These are phyloP conservation scores for Trichoderma virens DNA, from an alignment of 495 filamentous ascomycete genomes.

Conservation along the genomic window DNA sequence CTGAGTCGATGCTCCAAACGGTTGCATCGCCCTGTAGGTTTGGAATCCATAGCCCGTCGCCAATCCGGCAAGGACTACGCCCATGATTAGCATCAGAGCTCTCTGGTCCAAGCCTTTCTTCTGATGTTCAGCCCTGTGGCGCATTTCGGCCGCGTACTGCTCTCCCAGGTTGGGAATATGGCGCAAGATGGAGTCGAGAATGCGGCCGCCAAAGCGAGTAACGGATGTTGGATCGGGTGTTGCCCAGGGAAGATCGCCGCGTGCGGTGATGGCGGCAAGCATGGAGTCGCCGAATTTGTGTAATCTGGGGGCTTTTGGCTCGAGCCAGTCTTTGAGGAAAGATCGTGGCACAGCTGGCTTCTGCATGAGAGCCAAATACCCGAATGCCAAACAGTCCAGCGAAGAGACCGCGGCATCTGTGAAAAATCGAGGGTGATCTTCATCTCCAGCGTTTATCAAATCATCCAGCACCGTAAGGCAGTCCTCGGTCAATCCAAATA, in stretches of 20 bases:
- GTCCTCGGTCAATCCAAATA: slow-evolving; percentile 59
- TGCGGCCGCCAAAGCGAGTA: slow-evolving; percentile 20
- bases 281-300: slow-evolving; percentile 46
- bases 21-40: slow-evolving; percentile 18
- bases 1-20: slow-evolving; percentile 28
- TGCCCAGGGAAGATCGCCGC: slow-evolving; percentile 14
- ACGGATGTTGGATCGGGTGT: slow-evolving; percentile 1
- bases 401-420: slow-evolving; percentile 42
- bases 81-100: slow-evolving; percentile 14
- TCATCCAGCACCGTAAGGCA: slow-evolving; percentile 62
- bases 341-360: slow-evolving; percentile 60
- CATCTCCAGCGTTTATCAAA: slow-evolving; percentile 48
- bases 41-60: slow-evolving; percentile 15
- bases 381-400: slow-evolving; percentile 67
- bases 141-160: slow-evolving; percentile 4
- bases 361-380: slow-evolving; percentile 67
- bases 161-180: slow-evolving; percentile 22
- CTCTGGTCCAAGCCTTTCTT: slow-evolving; percentile 11
- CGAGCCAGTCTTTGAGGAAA: slow-evolving; percentile 62
- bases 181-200: slow-evolving; percentile 24
- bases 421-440: slow-evolving; percentile 29
- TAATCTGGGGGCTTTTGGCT: slow-evolving; percentile 45
- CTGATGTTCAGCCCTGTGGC: neutral
- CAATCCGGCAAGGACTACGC: slow-evolving; percentile 18
- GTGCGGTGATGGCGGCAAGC: slow-evolving; percentile 31